Conservation (phyloP, 2,329 filamentous ascomycete species). For the Talaromyces sp. region DNA sequence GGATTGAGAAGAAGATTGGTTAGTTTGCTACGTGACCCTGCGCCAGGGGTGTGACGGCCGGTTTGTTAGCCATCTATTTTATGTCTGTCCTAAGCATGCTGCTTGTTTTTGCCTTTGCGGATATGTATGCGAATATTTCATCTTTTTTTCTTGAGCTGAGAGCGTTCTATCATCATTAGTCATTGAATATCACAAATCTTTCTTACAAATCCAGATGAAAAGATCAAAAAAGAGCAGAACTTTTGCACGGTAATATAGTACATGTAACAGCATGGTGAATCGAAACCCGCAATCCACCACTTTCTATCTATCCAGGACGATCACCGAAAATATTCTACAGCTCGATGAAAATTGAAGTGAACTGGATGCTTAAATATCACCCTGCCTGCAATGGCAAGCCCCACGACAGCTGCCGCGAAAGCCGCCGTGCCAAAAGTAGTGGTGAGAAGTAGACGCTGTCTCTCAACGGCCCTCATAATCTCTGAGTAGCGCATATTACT, state of each 20-base stretch:
- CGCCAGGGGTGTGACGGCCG: not conserved
- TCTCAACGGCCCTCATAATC: slow-evolving; percentile 65
- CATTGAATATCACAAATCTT: not conserved
- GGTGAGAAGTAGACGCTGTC: slow-evolving; percentile 63
- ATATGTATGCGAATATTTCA: not conserved
- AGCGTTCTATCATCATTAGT: not conserved
- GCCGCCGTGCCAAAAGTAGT: slow-evolving; percentile 30
- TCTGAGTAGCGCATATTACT: slow-evolving; percentile 88
- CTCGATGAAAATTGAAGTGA: slow-evolving; percentile 21
- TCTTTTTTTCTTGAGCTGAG: not conserved
- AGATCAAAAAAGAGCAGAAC: not conserved
- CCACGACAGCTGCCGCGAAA: slow-evolving; percentile 28
- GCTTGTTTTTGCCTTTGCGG: not conserved
- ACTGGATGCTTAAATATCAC: slow-evolving; percentile 31
- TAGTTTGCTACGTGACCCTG: not conserved
- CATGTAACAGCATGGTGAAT: not conserved
- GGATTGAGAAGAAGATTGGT: slow-evolving; percentile 42
- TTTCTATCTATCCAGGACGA: not conserved
- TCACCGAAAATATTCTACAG: not conserved
- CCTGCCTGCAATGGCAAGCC: slow-evolving; percentile 29
- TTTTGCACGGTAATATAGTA: not conserved
- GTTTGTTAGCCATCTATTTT: not conserved
- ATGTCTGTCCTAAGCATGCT: no score
- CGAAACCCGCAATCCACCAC: not conserved
- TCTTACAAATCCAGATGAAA: not conserved